Evolutionary conservation across 306 rosid genomes (phyloP).

Genomic region (Fagus crenata): DNA sequence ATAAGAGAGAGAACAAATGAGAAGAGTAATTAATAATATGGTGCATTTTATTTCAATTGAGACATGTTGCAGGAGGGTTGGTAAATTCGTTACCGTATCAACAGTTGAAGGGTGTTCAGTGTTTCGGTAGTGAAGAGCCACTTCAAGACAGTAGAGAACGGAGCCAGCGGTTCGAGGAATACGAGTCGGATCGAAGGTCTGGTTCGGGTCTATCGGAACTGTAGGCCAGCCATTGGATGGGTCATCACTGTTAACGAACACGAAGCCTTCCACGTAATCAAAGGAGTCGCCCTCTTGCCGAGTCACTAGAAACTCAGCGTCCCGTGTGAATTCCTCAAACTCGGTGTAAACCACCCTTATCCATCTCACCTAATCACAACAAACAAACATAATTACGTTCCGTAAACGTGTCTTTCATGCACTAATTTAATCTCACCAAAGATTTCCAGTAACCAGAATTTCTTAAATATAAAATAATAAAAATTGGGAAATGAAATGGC

Average conservation of each 20-base stretch:
- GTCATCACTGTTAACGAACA: slow-evolving; percentile 67
- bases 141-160: slow-evolving; percentile 85
- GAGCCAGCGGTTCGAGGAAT: slow-evolving; percentile 56
- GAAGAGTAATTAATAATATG: not conserved
- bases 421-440: not conserved
- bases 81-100: slow-evolving; percentile 53
- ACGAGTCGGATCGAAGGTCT: slow-evolving; percentile 45
- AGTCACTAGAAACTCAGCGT: slow-evolving; percentile 78
- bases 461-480: no score
- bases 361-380: slow-evolving; percentile 75
- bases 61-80: not conserved
- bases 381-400: slow-evolving; percentile 1
- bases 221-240: slow-evolving; percentile 71
- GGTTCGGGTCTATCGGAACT: slow-evolving; percentile 51
- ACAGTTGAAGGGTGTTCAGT: slow-evolving; percentile 46
- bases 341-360: slow-evolving; percentile 79
- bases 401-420: slow-evolving; percentile 37
- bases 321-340: slow-evolving; percentile 63
- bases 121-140: slow-evolving; percentile 63
- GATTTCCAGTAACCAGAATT: not conserved
- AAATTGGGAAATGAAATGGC: not conserved
- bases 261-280: slow-evolving; percentile 96
- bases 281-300: slow-evolving; percentile 62
- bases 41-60: slow-evolving; percentile 9
- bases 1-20: not conserved